Conservation (phyloP, 768 basidiomycete genomes). For the Leccinellum rugosiceps region DNA sequence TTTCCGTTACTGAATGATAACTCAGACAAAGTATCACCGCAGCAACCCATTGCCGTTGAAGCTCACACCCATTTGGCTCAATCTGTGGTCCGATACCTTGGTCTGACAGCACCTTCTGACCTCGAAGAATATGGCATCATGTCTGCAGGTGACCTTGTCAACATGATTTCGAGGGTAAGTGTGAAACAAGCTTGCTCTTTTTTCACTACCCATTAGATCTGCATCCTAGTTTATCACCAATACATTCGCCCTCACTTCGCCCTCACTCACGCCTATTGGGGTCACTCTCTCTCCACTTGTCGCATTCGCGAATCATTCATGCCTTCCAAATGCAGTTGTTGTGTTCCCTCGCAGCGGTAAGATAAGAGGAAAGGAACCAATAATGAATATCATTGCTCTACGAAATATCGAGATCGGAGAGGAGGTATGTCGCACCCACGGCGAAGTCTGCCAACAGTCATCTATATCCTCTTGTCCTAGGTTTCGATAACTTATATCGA, state of each 20-base stretch:
- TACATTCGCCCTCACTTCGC: slow-evolving; percentile 80
- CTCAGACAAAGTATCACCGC: slow-evolving; percentile 56
- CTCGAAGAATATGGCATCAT: slow-evolving; percentile 54
- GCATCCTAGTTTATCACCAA: slow-evolving; percentile 81
- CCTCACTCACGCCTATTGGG: slow-evolving; percentile 77
- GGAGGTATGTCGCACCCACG: slow-evolving; percentile 49
- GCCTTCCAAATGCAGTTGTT: slow-evolving; percentile 84
- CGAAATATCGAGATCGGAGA: slow-evolving; percentile 59
- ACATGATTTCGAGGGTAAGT: slow-evolving; percentile 67
- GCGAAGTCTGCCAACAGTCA: background rate
- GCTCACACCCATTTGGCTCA: slow-evolving; percentile 70
- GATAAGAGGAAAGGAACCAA: slow-evolving; percentile 44
- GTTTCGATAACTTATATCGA: slow-evolving; percentile 85
- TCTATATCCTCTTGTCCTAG: slow-evolving; percentile 35
- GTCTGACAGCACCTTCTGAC: slow-evolving; percentile 54
- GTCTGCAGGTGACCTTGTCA: slow-evolving; percentile 61
- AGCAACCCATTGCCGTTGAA: slow-evolving; percentile 45
- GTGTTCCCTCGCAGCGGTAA: slow-evolving; percentile 70
- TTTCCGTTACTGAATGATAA: background rate
- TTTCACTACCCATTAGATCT: slow-evolving; percentile 1
- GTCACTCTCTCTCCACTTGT: slow-evolving; percentile 76
- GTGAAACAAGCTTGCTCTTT: background rate
- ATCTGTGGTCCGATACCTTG: slow-evolving; percentile 68
- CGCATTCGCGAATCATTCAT: slow-evolving; percentile 87
- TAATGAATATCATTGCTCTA: slow-evolving; percentile 73